phyloP scores from a whole-genome alignment of 176 grass and related monocot genomes.

The Aegilops bicornis region DNA sequence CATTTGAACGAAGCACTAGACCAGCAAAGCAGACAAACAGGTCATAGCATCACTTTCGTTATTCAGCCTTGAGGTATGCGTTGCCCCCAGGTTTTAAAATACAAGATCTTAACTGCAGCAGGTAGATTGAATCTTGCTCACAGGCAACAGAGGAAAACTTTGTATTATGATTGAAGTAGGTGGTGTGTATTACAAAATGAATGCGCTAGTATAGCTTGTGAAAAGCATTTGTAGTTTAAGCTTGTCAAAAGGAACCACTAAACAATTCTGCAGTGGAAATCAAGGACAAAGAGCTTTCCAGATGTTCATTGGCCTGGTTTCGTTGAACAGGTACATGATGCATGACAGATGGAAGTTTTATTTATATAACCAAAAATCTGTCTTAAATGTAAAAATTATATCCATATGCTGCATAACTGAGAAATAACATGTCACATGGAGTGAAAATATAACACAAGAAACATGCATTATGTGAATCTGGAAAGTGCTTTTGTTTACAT shows the following conservation, averaged over 20 bases:
- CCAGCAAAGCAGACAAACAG: conserved; percentile 17
- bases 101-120: background rate
- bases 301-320: background rate
- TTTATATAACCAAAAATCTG: background rate
- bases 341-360: background rate
- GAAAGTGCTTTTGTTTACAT: conserved; percentile 2
- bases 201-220: background rate
- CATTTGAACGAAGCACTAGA: conserved; percentile 18
- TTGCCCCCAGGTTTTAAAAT: background rate
- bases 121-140: conserved; percentile 1
- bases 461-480: background rate
- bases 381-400: conserved; percentile 8
- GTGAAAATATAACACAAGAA: conserved; percentile 11
- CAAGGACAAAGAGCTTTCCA: background rate
- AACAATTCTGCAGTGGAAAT: background rate
- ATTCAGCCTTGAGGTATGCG: background rate
- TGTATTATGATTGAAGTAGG: background rate
- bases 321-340: background rate
- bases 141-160: background rate
- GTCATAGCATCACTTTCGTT: conserved; percentile 4
- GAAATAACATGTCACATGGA: background rate
- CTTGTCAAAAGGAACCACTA: background rate
- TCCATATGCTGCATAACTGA: background rate
- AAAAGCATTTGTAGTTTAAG: background rate
- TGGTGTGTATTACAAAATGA: background rate